These are phyloP conservation scores for Calonectria multiphialidica DNA, from an alignment of 2,329 filamentous ascomycete species.

Conservation along the genomic window DNA sequence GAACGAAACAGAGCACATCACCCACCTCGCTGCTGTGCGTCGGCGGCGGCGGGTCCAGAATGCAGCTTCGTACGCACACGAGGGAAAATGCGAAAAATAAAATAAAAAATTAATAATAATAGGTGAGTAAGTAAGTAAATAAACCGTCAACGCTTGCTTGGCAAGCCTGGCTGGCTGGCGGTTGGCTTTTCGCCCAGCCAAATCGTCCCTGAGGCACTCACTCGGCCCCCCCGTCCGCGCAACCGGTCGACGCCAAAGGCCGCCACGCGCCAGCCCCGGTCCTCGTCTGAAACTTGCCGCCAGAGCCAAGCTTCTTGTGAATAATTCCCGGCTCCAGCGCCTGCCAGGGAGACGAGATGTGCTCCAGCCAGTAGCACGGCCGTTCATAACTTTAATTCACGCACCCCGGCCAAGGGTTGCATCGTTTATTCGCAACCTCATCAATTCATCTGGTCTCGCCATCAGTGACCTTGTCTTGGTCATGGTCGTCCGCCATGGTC, in stretches of 20 bases:
- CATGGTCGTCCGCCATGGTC: neutral
- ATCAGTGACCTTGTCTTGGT: neutral
- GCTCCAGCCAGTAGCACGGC: neutral
- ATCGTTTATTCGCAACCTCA: slow-evolving; percentile 6
- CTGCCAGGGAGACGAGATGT: neutral
- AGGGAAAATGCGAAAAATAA: neutral
- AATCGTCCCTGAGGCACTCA: neutral
- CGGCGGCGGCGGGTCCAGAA: no score
- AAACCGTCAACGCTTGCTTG: neutral
- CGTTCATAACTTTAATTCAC: slow-evolving; percentile 11
- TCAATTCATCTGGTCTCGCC: slow-evolving; percentile 1
- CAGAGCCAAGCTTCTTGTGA: slow-evolving; percentile 22
- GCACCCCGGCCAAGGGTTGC: neutral
- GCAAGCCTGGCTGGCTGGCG: neutral
- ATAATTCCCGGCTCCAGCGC: slow-evolving; percentile 17
- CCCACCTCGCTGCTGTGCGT: no score
- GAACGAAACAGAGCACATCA: no score
- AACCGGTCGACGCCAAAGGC: slow-evolving; percentile 6
- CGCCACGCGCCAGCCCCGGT: slow-evolving; percentile 31
- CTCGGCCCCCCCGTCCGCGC: neutral
- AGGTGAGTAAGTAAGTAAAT: no score
- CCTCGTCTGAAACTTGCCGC: slow-evolving; percentile 40
- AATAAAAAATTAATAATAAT: no score
- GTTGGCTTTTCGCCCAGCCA: neutral
- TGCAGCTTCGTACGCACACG: neutral